Conservation (phyloP, 1,139 yeast genomes). For the Trichomonascaceae sp. region DNA sequence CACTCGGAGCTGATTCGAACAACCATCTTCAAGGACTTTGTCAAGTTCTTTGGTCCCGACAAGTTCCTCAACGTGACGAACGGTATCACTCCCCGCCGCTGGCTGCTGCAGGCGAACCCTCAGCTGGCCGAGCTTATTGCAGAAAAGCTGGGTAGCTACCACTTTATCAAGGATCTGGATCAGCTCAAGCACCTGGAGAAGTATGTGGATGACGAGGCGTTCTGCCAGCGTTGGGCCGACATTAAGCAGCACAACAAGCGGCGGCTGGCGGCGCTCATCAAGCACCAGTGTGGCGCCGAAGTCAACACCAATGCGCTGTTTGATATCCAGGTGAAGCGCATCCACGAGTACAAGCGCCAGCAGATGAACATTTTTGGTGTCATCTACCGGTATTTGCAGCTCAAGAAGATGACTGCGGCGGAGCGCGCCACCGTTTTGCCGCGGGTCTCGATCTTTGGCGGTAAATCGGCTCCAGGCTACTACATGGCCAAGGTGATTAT, state of each 20-base stretch:
- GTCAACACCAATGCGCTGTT: conserved; percentile 60
- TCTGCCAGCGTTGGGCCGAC: conserved; percentile 57
- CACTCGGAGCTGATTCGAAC: conserved; percentile 86
- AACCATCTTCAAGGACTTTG: conserved; percentile 85
- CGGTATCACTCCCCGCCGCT: conserved; percentile 93
- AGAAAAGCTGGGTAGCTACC: conserved; percentile 56
- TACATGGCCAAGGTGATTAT: conserved; percentile 89
- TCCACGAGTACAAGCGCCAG: conserved; percentile 93
- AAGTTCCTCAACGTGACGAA: conserved; percentile 88
- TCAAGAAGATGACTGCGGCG: conserved; percentile 54
- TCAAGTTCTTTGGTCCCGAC: conserved; percentile 62
- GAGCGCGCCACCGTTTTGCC: conserved; percentile 60
- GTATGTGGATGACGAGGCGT: conserved; percentile 53
- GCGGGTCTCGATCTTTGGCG: conserved; percentile 77
- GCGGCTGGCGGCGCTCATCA: conserved; percentile 56
- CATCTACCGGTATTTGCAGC: conserved; percentile 64
- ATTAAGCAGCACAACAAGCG: conserved; percentile 62
- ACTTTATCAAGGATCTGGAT: conserved; percentile 56
- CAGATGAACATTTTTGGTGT: conserved; percentile 86
- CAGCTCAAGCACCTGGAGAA: conserved; percentile 54
- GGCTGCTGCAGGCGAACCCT: conserved; percentile 93
- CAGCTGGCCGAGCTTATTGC: conserved; percentile 58
- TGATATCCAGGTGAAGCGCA: conserved; percentile 89
- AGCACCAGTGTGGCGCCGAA: conserved; percentile 51
- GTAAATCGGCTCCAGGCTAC: conserved; percentile 95